These are phyloP conservation scores for Morella rubra DNA, from an alignment of 306 rosid genomes.

Conservation along the genomic window DNA sequence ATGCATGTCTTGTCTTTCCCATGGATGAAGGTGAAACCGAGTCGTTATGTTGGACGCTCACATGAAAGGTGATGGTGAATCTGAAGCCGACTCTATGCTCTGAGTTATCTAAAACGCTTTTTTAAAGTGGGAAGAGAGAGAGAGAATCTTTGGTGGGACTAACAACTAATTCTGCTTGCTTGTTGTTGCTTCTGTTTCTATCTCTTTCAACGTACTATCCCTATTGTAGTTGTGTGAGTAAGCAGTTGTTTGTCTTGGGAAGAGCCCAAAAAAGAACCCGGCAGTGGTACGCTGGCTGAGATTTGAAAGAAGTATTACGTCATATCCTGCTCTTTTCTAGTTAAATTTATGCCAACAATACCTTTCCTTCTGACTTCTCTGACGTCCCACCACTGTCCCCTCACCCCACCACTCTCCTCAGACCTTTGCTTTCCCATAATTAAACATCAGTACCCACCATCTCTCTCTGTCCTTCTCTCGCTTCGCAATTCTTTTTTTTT, in stretches of 20 bases:
- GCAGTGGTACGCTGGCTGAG: slow-evolving; percentile 14
- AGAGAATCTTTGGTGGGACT: slow-evolving; percentile 48
- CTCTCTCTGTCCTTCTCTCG: slow-evolving; percentile 32
- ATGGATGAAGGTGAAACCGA: slow-evolving; percentile 25
- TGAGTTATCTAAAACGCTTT: slow-evolving; percentile 45
- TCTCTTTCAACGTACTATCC: slow-evolving; percentile 22
- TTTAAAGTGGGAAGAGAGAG: slow-evolving; percentile 28
- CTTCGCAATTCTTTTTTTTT: slow-evolving; percentile 18
- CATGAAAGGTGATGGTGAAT: slow-evolving; percentile 24
- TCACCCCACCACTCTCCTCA: slow-evolving; percentile 39
- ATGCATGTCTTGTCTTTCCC: slow-evolving; percentile 24
- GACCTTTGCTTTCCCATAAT: slow-evolving; percentile 54
- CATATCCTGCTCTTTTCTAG: slow-evolving; percentile 10
- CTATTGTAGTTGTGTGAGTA: slow-evolving; percentile 18
- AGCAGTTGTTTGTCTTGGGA: slow-evolving; percentile 18
- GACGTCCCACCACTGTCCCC: slow-evolving; percentile 48
- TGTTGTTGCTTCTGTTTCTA: slow-evolving; percentile 33
- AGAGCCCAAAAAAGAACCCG: slow-evolving; percentile 25
- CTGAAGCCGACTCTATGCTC: slow-evolving; percentile 49
- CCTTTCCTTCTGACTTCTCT: slow-evolving; percentile 42
- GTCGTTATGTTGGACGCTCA: slow-evolving; percentile 34
- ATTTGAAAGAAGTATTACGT: slow-evolving; percentile 21
- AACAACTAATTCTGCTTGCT: slow-evolving; percentile 23
- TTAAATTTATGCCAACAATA: slow-evolving; percentile 27
- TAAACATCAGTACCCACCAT: slow-evolving; percentile 51